Evolutionary conservation across 495 filamentous ascomycete genomes (phyloP).

Genomic region (Tuber aestivum): DNA sequence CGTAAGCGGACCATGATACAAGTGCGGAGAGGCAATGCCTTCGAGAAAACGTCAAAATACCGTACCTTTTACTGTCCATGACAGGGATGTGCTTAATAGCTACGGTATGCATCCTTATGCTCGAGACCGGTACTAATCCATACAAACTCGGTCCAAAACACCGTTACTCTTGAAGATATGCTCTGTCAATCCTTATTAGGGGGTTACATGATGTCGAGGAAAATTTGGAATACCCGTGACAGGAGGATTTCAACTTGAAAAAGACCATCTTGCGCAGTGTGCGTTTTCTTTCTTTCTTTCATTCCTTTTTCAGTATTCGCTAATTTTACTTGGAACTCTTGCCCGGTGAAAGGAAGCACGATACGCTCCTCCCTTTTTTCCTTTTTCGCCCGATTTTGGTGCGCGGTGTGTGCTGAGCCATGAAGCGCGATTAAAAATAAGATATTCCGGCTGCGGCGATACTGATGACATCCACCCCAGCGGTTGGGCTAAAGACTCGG

Average conservation of each 20-base stretch:
- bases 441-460: not conserved
- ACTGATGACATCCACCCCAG: not conserved
- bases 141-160: not conserved
- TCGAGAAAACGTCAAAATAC: not conserved
- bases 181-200: not conserved
- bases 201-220: not conserved
- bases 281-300: not conserved
- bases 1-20: not conserved
- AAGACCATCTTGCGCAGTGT: not conserved
- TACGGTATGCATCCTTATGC: too few relatives aligned
- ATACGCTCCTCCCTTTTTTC: not conserved
- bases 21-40: not conserved
- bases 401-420: not conserved
- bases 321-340: not conserved
- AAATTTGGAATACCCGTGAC: not conserved
- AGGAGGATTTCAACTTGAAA: not conserved
- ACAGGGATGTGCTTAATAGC: too few relatives aligned
- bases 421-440: not conserved
- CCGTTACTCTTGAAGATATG: not conserved
- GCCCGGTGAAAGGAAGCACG: not conserved
- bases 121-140: not conserved
- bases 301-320: too few relatives aligned
- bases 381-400: not conserved
- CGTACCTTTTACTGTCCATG: not conserved
- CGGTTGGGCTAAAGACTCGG: too few relatives aligned